Evolutionary conservation across 2,329 filamentous ascomycete species (phyloP).

Genomic region (Thelonectria discophora): DNA sequence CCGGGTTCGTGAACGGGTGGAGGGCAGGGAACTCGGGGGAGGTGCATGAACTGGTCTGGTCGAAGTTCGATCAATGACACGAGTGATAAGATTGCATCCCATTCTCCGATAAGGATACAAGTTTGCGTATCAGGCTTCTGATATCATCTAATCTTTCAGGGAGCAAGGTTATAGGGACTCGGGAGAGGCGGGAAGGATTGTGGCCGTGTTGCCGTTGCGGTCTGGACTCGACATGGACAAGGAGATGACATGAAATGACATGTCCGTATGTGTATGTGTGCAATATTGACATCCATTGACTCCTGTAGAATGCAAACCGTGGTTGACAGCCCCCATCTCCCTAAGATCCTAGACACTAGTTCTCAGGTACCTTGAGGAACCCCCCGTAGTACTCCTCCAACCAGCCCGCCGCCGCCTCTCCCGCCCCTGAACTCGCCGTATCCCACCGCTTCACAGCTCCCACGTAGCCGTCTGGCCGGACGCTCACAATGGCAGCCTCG

Average conservation of each 20-base stretch:
- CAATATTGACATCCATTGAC: neutral
- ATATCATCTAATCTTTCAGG: neutral
- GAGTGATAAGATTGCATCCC: neutral
- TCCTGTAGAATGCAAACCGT: constrained; percentile 1
- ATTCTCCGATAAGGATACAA: neutral
- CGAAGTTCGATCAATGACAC: neutral
- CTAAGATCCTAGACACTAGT: neutral
- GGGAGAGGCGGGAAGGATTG: neutral
- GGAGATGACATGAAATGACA: too few relatives aligned
- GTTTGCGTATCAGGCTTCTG: neutral
- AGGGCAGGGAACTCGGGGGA: neutral
- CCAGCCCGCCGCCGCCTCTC: constrained; percentile 27
- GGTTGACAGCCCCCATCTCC: neutral
- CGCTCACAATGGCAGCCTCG: constrained; percentile 31
- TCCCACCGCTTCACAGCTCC: constrained; percentile 32
- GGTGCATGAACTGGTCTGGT: neutral
- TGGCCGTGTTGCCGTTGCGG: neutral
- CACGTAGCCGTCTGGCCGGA: constrained; percentile 37
- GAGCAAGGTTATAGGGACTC: neutral
- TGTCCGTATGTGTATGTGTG: too few relatives aligned
- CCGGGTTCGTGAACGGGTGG: neutral
- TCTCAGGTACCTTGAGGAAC: constrained; percentile 21
- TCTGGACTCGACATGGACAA: neutral
- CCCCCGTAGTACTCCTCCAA: constrained; percentile 24
- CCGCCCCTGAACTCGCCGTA: constrained; percentile 4